Conservation (phyloP, 2,329 filamentous ascomycete species). For the Trichoderma atroviride region DNA sequence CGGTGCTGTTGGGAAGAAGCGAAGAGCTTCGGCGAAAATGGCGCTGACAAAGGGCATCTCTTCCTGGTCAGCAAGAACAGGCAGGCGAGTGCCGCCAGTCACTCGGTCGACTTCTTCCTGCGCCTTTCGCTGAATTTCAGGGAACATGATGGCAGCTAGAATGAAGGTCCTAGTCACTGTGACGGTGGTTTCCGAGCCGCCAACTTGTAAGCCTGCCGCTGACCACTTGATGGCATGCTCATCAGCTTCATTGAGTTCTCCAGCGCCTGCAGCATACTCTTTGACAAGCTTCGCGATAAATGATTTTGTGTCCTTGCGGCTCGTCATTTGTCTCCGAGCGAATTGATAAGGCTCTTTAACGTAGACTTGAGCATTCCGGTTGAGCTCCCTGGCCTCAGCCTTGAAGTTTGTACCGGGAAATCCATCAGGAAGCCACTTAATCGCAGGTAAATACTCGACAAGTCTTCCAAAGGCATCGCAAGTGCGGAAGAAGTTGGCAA, state of each 20-base stretch:
- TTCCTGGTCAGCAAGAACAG: constrained; percentile 28
- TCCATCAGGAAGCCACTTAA: constrained; percentile 32
- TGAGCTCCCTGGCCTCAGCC: constrained; percentile 26
- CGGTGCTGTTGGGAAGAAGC: constrained; percentile 27
- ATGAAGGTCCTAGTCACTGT: constrained; percentile 10
- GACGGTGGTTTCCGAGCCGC: constrained; percentile 21
- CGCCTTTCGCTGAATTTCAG: constrained; percentile 25
- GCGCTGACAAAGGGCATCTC: constrained; percentile 34
- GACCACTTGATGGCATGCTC: constrained; percentile 10
- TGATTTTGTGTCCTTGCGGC: background rate
- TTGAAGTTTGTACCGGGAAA: constrained; percentile 33
- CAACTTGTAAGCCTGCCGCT: constrained; percentile 2
- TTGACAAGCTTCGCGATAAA: background rate
- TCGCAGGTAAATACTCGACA: constrained; percentile 34
- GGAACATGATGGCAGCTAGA: constrained; percentile 26
- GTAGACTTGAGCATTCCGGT: background rate
- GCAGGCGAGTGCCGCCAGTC: constrained; percentile 31
- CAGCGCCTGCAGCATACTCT: background rate
- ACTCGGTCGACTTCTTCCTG: constrained; percentile 28
- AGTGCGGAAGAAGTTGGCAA: constrained; percentile 32
- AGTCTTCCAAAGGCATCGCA: constrained; percentile 30
- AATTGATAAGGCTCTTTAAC: constrained; percentile 7
- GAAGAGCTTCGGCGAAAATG: constrained; percentile 32
- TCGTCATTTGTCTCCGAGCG: background rate
- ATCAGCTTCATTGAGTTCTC: background rate